A percentile compares a stretch with the other conserved stretches of the same genome.
phyloP scores from a whole-genome alignment of 164 flowering plant species.

The Santalum album region DNA sequence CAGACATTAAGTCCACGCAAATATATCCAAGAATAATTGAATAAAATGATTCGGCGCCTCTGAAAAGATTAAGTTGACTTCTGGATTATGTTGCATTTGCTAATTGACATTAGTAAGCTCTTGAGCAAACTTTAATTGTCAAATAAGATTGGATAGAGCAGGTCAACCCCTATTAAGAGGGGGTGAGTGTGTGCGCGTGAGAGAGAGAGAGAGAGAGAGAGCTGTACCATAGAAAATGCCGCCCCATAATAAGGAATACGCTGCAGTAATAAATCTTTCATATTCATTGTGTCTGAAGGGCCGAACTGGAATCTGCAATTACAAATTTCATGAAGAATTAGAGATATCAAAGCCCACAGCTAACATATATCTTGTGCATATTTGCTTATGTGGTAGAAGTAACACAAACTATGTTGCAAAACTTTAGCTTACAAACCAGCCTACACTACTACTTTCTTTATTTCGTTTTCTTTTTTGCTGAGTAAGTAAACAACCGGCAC shows the following conservation, averaged over 20 bases:
- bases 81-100: no score
- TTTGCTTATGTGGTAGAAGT: no score
- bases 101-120: not conserved
- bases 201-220: conserved; percentile 9
- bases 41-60: no score
- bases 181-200: not conserved
- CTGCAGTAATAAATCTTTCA: conserved; percentile 86
- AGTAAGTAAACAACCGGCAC: no score
- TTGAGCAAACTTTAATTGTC: not conserved
- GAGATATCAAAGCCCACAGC: not conserved
- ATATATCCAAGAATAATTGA: no score
- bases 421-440: no score
- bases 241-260: conserved; percentile 93
- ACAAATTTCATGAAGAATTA: not conserved
- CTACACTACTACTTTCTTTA: no score
- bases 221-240: conserved; percentile 73
- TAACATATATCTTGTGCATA: no score
- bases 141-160: not conserved
- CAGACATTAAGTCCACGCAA: no score
- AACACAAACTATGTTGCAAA: no score
- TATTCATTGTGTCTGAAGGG: conserved; percentile 97
- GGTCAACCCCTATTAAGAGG: not conserved
- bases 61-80: no score
- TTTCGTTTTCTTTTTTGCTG: no score
- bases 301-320: conserved; percentile 87